Percentiles rank a stretch among this genome's conserved stretches.
Conservation (phyloP, 2,329 filamentous ascomycete species). For the Bimuria novae-zelandiae region DNA sequence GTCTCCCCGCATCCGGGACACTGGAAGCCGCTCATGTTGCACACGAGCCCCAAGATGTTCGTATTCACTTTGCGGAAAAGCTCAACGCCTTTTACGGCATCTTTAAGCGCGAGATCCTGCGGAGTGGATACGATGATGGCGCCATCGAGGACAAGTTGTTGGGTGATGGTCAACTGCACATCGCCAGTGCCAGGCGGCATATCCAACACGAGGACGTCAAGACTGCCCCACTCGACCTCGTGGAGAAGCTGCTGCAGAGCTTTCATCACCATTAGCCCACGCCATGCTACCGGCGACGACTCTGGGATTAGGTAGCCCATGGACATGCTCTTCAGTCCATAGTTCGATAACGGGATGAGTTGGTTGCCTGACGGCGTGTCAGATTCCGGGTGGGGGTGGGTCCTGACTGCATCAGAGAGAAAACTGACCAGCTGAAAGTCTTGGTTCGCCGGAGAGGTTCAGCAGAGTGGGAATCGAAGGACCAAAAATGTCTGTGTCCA, state of each 20-base stretch:
- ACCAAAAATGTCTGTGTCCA: slow-evolving; percentile 96
- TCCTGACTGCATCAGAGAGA: slow-evolving; percentile 1
- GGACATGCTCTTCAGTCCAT: slow-evolving; percentile 97
- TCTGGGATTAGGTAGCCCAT: slow-evolving; percentile 92
- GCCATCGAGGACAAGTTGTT: slow-evolving; percentile 87
- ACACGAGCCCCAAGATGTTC: slow-evolving; percentile 78
- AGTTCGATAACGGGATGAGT: slow-evolving; percentile 86
- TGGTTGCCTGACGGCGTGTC: slow-evolving; percentile 65
- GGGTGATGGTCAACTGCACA: slow-evolving; percentile 93
- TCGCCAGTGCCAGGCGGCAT: slow-evolving; percentile 94
- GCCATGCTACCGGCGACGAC: slow-evolving; percentile 86
- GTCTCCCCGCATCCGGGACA: slow-evolving; percentile 56
- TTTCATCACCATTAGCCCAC: slow-evolving; percentile 97
- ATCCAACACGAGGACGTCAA: slow-evolving; percentile 89
- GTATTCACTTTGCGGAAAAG: slow-evolving; percentile 89
- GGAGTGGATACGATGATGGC: slow-evolving; percentile 90
- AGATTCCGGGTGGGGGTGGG: slow-evolving; percentile 8
- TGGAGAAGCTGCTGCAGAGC: slow-evolving; percentile 93
- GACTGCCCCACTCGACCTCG: slow-evolving; percentile 88
- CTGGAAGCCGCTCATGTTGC: slow-evolving; percentile 48
- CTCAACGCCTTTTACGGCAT: slow-evolving; percentile 87
- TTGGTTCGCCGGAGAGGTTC: slow-evolving; percentile 77
- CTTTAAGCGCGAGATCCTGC: slow-evolving; percentile 88
- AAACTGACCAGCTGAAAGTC: slow-evolving; percentile 70
- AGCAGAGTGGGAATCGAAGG: slow-evolving; percentile 92